Evolutionary conservation across 2,329 filamentous ascomycete species (phyloP).

Genomic region (Trichoderma koningii): DNA sequence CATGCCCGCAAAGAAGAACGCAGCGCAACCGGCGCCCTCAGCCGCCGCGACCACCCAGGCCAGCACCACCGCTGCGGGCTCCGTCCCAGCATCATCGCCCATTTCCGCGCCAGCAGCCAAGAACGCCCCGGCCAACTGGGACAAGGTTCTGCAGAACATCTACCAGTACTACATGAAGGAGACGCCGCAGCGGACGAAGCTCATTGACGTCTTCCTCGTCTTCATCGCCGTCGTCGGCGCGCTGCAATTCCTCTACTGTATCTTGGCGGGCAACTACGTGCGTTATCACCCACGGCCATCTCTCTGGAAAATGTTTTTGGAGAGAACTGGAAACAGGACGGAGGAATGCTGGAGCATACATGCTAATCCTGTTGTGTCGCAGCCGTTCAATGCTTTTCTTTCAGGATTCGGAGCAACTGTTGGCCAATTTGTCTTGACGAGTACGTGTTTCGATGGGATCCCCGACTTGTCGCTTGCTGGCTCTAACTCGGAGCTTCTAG

Average conservation of each 20-base stretch:
- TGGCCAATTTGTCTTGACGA: conserved; percentile 95
- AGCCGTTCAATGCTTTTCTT: conserved; percentile 99
- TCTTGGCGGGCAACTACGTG: conserved; percentile 93
- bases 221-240: conserved; percentile 84
- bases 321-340: neutral
- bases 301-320: neutral
- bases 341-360: too few species aligned
- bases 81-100: conserved; percentile 30
- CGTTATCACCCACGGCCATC: conserved; percentile 42
- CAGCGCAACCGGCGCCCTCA: conserved; percentile 38
- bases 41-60: conserved; percentile 39
- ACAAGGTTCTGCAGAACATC: conserved; percentile 68
- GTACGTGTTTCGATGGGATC: conserved; percentile 49
- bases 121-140: conserved; percentile 43
- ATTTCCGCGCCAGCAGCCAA: neutral
- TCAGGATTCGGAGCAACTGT: conserved; percentile 93
- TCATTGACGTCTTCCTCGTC: conserved; percentile 86
- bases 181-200: conserved; percentile 87
- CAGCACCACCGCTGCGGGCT: conserved; percentile 36
- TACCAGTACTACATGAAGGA: conserved; percentile 76
- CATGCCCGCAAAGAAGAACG: conserved; percentile 57
- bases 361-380: neutral
- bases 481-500: conserved; percentile 41
- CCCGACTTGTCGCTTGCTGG: neutral
- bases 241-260: conserved; percentile 92